Percentiles rank a stretch among this genome's conserved stretches.
These are phyloP conservation scores for Rutstroemia sp. DNA, from an alignment of 2,329 filamentous ascomycete species.

Conservation along the genomic window DNA sequence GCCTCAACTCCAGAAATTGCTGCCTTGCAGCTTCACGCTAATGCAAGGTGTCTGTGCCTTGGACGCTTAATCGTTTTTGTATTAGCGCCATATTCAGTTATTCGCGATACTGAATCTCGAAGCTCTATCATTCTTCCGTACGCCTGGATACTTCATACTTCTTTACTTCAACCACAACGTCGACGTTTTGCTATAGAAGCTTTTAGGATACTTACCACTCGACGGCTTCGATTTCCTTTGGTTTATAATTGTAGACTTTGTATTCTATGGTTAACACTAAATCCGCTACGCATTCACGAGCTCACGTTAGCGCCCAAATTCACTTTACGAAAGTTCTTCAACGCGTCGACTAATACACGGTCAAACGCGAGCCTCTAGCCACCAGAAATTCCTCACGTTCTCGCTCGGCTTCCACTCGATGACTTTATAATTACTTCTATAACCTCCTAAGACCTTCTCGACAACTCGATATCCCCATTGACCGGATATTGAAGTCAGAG, in stretches of 20 bases:
- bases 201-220: too few species aligned
- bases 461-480: slow-evolving; percentile 11
- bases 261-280: too few species aligned
- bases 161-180: too few species aligned
- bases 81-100: neutral
- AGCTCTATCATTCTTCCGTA: neutral
- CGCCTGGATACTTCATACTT: too few species aligned
- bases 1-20: neutral
- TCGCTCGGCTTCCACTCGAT: slow-evolving; percentile 14
- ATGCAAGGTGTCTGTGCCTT: neutral
- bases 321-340: slow-evolving; percentile 1
- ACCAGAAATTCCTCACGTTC: slow-evolving; percentile 15
- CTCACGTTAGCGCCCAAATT: slow-evolving; percentile 12
- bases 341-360: slow-evolving; percentile 14
- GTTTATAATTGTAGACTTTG: too few species aligned
- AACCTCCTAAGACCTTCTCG: slow-evolving; percentile 13
- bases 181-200: too few species aligned
- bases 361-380: slow-evolving; percentile 18
- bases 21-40: neutral
- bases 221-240: too few species aligned
- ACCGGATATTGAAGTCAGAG: slow-evolving; percentile 16
- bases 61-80: too few species aligned
- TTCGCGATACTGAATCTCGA: neutral
- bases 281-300: neutral
- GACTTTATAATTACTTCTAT: slow-evolving; percentile 14